Conservation (phyloP, 495 filamentous ascomycete species). For the Daldinia loculata region DNA sequence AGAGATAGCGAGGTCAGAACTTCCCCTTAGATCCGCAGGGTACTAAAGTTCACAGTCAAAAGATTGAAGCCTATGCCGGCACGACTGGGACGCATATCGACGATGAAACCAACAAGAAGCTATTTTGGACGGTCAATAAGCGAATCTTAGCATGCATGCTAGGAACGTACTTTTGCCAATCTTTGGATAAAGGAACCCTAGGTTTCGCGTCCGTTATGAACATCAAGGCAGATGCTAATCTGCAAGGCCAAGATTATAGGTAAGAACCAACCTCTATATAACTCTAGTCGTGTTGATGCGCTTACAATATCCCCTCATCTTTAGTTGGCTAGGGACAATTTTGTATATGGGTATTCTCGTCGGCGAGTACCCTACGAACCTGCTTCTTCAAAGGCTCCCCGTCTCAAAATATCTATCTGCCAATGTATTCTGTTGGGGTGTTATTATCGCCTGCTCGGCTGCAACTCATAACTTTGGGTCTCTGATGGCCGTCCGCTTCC, state of each 20-base stretch:
- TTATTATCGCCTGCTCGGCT: not conserved
- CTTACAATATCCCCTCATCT: not conserved
- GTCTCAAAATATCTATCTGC: not conserved
- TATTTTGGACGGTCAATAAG: slow-evolving; percentile 43
- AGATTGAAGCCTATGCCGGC: not conserved
- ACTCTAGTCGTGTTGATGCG: not conserved
- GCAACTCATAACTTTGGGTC: not conserved
- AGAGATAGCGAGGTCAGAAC: not conserved
- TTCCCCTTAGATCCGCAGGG: not conserved
- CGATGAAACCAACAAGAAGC: slow-evolving; percentile 52
- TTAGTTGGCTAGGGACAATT: not conserved
- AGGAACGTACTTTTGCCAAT: slow-evolving; percentile 65
- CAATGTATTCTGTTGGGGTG: not conserved
- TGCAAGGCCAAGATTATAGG: not conserved
- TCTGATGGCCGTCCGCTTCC: not conserved
- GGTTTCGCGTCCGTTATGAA: slow-evolving; percentile 59
- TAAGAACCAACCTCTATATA: not conserved
- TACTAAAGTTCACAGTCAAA: not conserved
- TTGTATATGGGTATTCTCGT: slow-evolving; percentile 2
- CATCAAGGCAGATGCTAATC: not conserved
- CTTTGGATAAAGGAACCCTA: slow-evolving; percentile 67
- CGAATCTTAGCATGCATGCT: slow-evolving; percentile 41
- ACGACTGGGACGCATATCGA: not conserved
- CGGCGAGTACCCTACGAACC: not conserved
- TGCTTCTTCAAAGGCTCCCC: not conserved